Base-by-base conservation (phyloP, 2,329 filamentous ascomycete genomes). In the Fonsecaea nubica region DNA sequence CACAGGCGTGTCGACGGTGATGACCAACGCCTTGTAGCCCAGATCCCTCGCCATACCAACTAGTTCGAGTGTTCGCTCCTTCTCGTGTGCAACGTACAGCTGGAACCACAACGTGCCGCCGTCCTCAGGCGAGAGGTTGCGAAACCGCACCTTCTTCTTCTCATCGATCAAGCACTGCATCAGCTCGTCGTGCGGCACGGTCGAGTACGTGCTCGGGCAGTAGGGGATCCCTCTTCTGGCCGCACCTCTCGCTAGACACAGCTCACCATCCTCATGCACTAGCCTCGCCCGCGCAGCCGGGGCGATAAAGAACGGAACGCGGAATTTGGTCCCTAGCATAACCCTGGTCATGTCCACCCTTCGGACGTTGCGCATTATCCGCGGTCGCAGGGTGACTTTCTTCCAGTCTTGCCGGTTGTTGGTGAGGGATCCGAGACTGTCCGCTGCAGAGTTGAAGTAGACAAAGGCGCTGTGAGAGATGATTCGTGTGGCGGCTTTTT, bases 81-180 rank as follows among this genome's bases (percentile, higher is more conserved):
- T 81, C 64, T 85, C 79, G 1, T 78, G 77, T 73, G 85, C 84
- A 55, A 85, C 82, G 72, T 86, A 86, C n/a, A 86, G 76, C 68
- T 86, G 85, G 54, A 67, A 71, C 18, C 65, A 65, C 10, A 65
- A 56, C 45, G 50, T 48, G 3, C 52, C 57, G 25, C 63, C 59
- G 67, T 84, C 42, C 12, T 53, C 82, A 0, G 83, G 78, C 61
- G 18, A 7, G 12, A 58, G 54, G 48, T 36, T 45, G 30, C 48
- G 42, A 21, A 61, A 61, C 33, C 18, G 35, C 33, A 45, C 53
- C 18, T 55, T 55, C 36, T 62, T 52, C 45, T 55, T 65, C 48
- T 63, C 42, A 15, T 25, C 45, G 15, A 13, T 36, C 25, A 69
- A n/a, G 33, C 63, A 65, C 42, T 62, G 13, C 21, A 54, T 75